Conservation (phyloP, 345 rosid species). For the Lenwebbia sp. region DNA sequence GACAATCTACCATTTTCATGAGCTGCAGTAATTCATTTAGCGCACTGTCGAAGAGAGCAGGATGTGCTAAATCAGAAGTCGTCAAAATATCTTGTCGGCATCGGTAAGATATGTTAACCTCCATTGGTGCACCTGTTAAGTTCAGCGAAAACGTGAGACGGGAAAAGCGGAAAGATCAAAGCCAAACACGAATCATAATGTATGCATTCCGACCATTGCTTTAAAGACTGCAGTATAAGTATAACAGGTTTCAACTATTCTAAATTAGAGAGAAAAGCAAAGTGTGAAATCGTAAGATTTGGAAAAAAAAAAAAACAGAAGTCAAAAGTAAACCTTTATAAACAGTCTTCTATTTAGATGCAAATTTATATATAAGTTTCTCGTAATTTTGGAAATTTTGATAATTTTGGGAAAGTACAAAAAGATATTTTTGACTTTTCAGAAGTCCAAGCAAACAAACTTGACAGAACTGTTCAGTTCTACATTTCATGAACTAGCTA, state of each 20-base stretch:
- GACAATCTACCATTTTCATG: constrained; percentile 55
- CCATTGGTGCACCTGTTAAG: constrained; percentile 66
- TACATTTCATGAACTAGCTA: neutral
- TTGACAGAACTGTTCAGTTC: neutral
- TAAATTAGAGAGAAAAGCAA: no score
- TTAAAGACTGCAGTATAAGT: neutral
- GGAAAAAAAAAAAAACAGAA: no score
- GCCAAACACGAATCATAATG: neutral
- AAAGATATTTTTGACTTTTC: neutral
- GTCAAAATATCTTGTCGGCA: constrained; percentile 59
- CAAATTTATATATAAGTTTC: neutral
- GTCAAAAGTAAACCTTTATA: neutral
- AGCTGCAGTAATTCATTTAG: constrained; percentile 67
- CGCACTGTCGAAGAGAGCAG: constrained; percentile 56
- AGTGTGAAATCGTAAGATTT: no score
- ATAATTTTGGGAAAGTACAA: neutral
- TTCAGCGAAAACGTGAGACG: neutral
- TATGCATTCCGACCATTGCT: neutral
- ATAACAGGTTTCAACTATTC: neutral
- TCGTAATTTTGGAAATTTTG: neutral
- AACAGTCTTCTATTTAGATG: neutral
- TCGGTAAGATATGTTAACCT: constrained; percentile 75
- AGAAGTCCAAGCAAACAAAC: neutral
- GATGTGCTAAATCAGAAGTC: constrained; percentile 48
- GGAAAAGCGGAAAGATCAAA: neutral